phyloP scores from a whole-genome alignment of 1,139 yeast genomes.

The Nakaseomyces bracarensis region DNA sequence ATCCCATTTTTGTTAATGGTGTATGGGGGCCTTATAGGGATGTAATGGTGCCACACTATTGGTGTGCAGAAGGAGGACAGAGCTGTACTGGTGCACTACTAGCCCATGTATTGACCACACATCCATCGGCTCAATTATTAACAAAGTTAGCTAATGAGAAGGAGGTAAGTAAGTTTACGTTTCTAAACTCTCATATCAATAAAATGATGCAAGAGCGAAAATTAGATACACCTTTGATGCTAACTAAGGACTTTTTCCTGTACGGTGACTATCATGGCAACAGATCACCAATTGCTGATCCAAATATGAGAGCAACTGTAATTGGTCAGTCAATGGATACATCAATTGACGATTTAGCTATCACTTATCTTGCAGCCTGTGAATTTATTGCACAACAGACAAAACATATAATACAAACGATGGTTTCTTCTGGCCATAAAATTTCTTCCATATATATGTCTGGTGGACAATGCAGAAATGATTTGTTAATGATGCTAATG shows the following conservation, averaged over 20 bases:
- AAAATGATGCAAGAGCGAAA: conserved; percentile 47
- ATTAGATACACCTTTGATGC: conserved; percentile 64
- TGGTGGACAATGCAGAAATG: conserved; percentile 95
- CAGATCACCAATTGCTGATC: conserved; percentile 93
- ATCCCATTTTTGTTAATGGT: conserved; percentile 86
- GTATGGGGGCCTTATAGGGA: conserved; percentile 99
- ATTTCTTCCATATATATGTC: conserved; percentile 76
- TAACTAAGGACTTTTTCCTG: conserved; percentile 79
- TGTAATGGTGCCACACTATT: conserved; percentile 76
- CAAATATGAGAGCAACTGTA: conserved; percentile 85
- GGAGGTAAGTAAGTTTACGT: conserved; percentile 71
- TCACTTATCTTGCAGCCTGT: conserved; percentile 85
- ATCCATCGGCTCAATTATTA: conserved; percentile 76
- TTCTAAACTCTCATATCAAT: conserved; percentile 67
- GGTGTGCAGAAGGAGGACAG: conserved; percentile 99
- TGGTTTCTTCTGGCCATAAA: conserved; percentile 72
- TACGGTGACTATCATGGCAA: conserved; percentile 97
- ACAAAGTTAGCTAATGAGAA: conserved; percentile 55
- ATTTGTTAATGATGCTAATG: conserved; percentile 74
- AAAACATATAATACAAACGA: conserved; percentile 81
- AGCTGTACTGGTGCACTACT: conserved; percentile 91
- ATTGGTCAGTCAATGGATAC: conserved; percentile 90
- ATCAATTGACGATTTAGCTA: conserved; percentile 73
- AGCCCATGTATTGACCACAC: conserved; percentile 82
- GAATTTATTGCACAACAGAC: conserved; percentile 98